phyloP scores from a whole-genome alignment of 2,329 filamentous ascomycete species.

The Thelonectria rubi region DNA sequence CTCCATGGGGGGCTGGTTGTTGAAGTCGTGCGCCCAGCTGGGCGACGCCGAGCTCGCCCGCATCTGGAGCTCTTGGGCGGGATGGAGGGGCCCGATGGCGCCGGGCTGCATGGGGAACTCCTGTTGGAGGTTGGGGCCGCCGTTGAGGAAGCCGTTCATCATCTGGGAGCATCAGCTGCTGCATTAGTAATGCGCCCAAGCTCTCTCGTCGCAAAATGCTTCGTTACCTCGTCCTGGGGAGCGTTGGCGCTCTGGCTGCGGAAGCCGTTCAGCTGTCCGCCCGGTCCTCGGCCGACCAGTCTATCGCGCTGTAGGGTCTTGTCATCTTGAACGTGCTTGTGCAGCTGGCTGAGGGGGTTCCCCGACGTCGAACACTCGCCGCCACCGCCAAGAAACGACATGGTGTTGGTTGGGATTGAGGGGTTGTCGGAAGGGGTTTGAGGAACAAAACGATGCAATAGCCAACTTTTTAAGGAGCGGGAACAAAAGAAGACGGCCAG shows the following conservation, averaged over 20 bases:
- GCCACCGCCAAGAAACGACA: slow-evolving; percentile 96
- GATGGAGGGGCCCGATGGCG: slow-evolving; percentile 56
- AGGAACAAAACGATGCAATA: not conserved
- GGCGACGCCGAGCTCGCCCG: slow-evolving; percentile 64
- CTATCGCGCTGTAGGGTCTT: slow-evolving; percentile 93
- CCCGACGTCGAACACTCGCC: slow-evolving; percentile 96
- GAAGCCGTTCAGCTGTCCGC: slow-evolving; percentile 78
- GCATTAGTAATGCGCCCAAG: slow-evolving; percentile 43
- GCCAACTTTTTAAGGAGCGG: not conserved
- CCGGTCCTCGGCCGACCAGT: slow-evolving; percentile 78
- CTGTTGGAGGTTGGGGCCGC: slow-evolving; percentile 68
- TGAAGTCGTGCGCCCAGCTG: slow-evolving; percentile 63
- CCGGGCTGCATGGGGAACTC: slow-evolving; percentile 63
- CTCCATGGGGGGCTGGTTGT: slow-evolving; percentile 74
- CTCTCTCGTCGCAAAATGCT: slow-evolving; percentile 6
- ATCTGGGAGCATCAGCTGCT: slow-evolving; percentile 63
- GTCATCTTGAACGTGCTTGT: slow-evolving; percentile 96
- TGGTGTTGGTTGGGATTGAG: slow-evolving; percentile 51
- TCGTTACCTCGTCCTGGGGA: slow-evolving; percentile 75
- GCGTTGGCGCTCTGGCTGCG: slow-evolving; percentile 74
- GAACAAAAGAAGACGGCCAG: not conserved
- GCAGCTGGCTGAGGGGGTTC: slow-evolving; percentile 96
- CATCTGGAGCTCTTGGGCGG: slow-evolving; percentile 60
- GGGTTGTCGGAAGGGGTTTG: slow-evolving; percentile 12
- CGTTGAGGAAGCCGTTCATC: slow-evolving; percentile 93